A percentile compares a stretch with the other conserved stretches of the same genome.
phyloP scores from a whole-genome alignment of 805 yeast species.

The Lipomyces yamadae region DNA sequence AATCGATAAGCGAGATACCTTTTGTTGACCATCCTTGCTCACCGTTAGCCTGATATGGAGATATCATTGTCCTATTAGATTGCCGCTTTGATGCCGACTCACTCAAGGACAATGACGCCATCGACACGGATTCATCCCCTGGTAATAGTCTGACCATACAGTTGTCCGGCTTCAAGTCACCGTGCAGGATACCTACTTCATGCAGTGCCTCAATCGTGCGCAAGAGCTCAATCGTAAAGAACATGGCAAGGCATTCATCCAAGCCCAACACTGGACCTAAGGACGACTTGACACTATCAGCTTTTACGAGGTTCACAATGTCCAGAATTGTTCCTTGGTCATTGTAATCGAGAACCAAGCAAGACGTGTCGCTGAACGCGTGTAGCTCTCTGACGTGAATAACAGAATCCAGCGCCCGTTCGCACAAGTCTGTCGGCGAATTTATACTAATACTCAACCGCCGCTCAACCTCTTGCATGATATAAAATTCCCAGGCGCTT shows the following conservation, averaged over 20 bases:
- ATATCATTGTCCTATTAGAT: background rate
- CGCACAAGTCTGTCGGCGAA: slow-evolving; percentile 17
- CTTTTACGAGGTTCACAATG: slow-evolving; percentile 58
- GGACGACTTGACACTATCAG: slow-evolving; percentile 34
- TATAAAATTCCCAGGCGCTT: slow-evolving; percentile 80
- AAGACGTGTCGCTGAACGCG: slow-evolving; percentile 68
- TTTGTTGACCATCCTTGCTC: slow-evolving; percentile 55
- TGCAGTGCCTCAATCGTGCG: slow-evolving; percentile 67
- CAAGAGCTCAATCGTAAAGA: slow-evolving; percentile 67
- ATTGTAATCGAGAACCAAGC: slow-evolving; percentile 64
- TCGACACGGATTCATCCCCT: slow-evolving; percentile 28
- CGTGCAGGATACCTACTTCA: slow-evolving; percentile 70
- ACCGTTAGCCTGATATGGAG: slow-evolving; percentile 47
- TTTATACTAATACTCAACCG: slow-evolving; percentile 44
- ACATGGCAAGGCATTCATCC: slow-evolving; percentile 68
- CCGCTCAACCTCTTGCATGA: slow-evolving; percentile 60
- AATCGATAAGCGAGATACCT: slow-evolving; percentile 73
- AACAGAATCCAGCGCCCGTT: slow-evolving; percentile 48
- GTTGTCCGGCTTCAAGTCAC: slow-evolving; percentile 84
- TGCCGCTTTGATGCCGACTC: slow-evolving; percentile 5
- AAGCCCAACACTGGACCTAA: slow-evolving; percentile 37
- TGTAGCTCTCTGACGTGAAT: slow-evolving; percentile 59
- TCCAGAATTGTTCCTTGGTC: slow-evolving; percentile 77
- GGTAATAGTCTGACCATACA: slow-evolving; percentile 69
- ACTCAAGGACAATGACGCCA: slow-evolving; percentile 24